Percentiles rank a stretch among this genome's conserved stretches.
phyloP scores from a whole-genome alignment of 2,329 filamentous ascomycete genomes.

The Leptographium lundbergii region DNA sequence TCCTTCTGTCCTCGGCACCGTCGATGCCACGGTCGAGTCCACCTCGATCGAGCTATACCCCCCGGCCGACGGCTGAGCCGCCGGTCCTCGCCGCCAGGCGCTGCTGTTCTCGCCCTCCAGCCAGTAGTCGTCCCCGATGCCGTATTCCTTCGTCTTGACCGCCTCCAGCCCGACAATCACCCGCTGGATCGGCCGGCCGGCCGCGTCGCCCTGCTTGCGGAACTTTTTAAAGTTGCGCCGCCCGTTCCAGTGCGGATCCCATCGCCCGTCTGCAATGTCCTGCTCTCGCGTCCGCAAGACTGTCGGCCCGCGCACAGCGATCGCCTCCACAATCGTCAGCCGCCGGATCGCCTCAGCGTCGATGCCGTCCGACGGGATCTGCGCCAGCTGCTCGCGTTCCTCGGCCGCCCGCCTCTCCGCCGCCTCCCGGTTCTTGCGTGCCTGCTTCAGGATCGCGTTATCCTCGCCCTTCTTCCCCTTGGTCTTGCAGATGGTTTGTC shows the following conservation, averaged over 20 bases:
- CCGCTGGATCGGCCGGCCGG: conserved; percentile 28
- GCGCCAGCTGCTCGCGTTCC: conserved; percentile 40
- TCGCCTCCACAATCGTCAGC: conserved; percentile 64
- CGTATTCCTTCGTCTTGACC: conserved; percentile 57
- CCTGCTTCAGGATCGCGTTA: conserved; percentile 55
- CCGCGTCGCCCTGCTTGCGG: conserved; percentile 39
- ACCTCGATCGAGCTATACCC: not conserved
- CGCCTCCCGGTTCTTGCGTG: conserved; percentile 45
- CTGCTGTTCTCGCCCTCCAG: conserved; percentile 36
- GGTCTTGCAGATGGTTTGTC: conserved; percentile 18
- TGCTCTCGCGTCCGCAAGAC: conserved; percentile 29
- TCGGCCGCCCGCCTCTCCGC: conserved; percentile 51
- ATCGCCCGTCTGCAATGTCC: conserved; percentile 45
- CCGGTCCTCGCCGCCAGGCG: not conserved
- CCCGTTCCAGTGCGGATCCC: conserved; percentile 87
- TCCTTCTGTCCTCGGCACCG: conserved; percentile 10
- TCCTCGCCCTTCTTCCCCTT: conserved; percentile 24
- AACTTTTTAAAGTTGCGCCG: conserved; percentile 96
- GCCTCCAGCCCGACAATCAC: conserved; percentile 61
- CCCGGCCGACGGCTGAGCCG: not conserved
- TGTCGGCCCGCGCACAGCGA: conserved; percentile 43
- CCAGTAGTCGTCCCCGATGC: conserved; percentile 68
- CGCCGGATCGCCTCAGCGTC: conserved; percentile 62
- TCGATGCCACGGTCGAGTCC: conserved; percentile 15
- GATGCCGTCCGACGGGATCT: conserved; percentile 45